Base-by-base conservation (phyloP, 1,284 basidiomycete genomes). In the Pseudozyma tsukubaensis region DNA sequence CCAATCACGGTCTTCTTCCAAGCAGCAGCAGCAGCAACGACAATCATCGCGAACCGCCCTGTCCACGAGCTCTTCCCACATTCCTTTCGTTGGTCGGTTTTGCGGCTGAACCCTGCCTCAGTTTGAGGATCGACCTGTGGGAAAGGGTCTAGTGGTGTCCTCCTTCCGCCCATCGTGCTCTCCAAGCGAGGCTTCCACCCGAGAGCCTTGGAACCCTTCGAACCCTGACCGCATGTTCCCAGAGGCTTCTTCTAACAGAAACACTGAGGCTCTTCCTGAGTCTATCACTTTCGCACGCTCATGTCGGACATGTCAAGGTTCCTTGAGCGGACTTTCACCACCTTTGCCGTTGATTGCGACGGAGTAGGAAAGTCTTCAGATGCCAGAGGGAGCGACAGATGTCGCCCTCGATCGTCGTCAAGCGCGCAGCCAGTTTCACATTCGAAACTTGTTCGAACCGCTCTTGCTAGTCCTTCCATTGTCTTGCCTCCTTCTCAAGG, bases 361-460 rank as follows among this genome's bases (percentile, higher is more conserved):
- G 24, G 24, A 29, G 24, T 29, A 29, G 24, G 3, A 29, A 29
- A 29, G 24, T 29, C 24, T 6, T 29, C 6, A 3, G 24, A 29
- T 29, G 24, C 24, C 24, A 29, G 24, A 29, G 24, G 24, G 24
- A 29, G 24, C 24, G 24, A 29, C 24, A 29, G 24, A 50, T 59
- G 63, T 56, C 39, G 36, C 34, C 47, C 59, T 32, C 57, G 63
- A 66, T 66, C 63, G 35, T 59, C 52, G 48, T 48, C 13, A 50
- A 35, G 40, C 39, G 55, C 37, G 52, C 47, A 40, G 45, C 12
- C 32, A 16, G 57, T 59, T 55, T 54, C 56, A 50, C 51, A 29
- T 54, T 6, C 29, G 29, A 59, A 12, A 47, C 40, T 36, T 66
- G 51, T 43, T 50, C 24, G 47, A 50, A 58, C 36, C 37, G 45